Conservation (phyloP, 805 yeast genomes). For the Suhomyces kilbournensis region DNA sequence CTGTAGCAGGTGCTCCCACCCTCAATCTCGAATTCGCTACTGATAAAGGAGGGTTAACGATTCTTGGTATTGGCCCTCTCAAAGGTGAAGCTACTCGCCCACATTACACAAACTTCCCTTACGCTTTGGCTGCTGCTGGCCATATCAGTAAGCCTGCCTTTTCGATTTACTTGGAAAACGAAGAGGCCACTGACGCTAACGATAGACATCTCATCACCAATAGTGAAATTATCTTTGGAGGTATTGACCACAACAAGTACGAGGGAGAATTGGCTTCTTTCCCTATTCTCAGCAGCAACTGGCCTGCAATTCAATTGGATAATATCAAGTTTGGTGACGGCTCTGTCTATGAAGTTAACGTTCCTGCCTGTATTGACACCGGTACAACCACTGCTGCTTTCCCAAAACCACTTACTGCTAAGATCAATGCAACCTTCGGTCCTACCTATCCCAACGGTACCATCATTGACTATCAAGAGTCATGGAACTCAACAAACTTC, state of each 20-base stretch:
- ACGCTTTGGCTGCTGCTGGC: not conserved
- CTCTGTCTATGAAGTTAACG: too few relatives aligned
- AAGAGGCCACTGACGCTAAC: not conserved
- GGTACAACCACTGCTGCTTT: constrained; percentile 7
- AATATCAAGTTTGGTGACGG: not conserved
- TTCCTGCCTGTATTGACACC: constrained; percentile 12
- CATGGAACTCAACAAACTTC: not conserved
- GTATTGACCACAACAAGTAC: constrained; percentile 62
- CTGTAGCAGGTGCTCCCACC: not conserved
- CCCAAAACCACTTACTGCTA: not conserved
- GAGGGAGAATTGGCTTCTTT: constrained; percentile 40
- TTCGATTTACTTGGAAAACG: not conserved
- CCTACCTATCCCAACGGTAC: not conserved
- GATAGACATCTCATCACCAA: too few relatives aligned
- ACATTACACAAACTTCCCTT: too few relatives aligned
- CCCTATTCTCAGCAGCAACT: too few relatives aligned
- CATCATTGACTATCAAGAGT: not conserved
- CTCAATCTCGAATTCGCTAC: too few relatives aligned
- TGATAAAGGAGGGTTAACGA: too few relatives aligned
- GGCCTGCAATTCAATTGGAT: too few relatives aligned
- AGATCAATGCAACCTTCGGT: not conserved
- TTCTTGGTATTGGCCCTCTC: not conserved
- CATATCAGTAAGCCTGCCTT: not conserved
- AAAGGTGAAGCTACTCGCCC: constrained; percentile 2
- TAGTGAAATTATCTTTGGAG: constrained; percentile 58